These are phyloP conservation scores for Millerozyma miso DNA, from an alignment of 805 yeast species.

Conservation along the genomic window DNA sequence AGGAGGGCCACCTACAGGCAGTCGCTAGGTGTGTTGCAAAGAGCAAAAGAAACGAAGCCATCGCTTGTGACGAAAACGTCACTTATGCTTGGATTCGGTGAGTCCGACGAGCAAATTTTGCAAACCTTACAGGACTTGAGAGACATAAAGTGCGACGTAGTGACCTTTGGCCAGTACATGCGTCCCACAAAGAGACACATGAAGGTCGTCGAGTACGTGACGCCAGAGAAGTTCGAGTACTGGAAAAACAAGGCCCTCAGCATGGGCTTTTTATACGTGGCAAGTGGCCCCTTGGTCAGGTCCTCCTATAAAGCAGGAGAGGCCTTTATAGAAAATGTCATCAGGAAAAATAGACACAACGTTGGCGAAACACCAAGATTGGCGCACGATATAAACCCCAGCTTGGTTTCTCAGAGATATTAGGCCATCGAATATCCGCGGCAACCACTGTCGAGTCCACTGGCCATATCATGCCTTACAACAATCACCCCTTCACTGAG, in stretches of 20 bases:
- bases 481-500: no score
- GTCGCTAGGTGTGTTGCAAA: constrained; percentile 67
- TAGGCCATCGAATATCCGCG: no score
- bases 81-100: constrained; percentile 95
- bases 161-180: constrained; percentile 98
- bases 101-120: constrained; percentile 82
- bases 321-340: constrained; percentile 89
- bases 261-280: constrained; percentile 92
- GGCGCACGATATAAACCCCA: constrained; percentile 19
- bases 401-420: background rate
- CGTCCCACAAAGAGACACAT: constrained; percentile 97
- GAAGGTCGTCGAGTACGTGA: constrained; percentile 94
- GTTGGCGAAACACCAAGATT: constrained; percentile 40
- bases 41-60: constrained; percentile 78
- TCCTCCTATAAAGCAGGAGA: constrained; percentile 98
- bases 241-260: constrained; percentile 87
- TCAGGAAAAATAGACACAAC: constrained; percentile 64
- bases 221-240: constrained; percentile 89
- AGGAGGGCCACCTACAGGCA: constrained; percentile 95
- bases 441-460: no score
- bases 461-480: no score
- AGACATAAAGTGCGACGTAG: constrained; percentile 79
- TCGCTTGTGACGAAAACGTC: constrained; percentile 87
- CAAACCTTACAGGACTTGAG: constrained; percentile 76
- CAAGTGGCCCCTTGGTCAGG: constrained; percentile 95